Evolutionary conservation across 2,329 filamentous ascomycete species (phyloP), one percentile per base, ranked within the genome.

Genomic region (Cladosporium austrohemisphaericum): DNA sequence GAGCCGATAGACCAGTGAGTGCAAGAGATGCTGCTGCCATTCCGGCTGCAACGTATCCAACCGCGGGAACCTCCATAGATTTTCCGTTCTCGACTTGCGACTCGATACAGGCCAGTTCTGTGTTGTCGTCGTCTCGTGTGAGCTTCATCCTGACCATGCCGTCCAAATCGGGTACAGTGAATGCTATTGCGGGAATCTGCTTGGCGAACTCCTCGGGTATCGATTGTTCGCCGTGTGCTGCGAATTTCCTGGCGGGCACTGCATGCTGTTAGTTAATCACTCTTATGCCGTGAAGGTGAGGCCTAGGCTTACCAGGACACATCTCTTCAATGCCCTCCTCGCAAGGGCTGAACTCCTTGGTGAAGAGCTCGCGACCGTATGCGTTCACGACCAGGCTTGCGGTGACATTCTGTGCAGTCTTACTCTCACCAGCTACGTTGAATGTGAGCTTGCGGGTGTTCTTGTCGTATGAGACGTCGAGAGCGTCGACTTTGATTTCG

Each of bases 31-130:
- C 88, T n/a, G 85, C 92, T 16, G 89, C 88, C 44, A 97, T 80
- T 52, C 88, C 88, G 6, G 83, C 90, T 1, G 91, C 89, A 31
- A 89, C 76, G 66, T 93, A 96, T 1, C 87, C 84, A 1, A 96
- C 87, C 2, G 84, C 87, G 2, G 86, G 76, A 1, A 91, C 73
- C 49, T 77, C 79, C 43, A 86, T 79, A 1, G 89, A 88, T 72
- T 95, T 94, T 59, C 91, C 92, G 66, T 98, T 98, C 56, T 80
- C 81, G 50, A 98, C 83, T 33, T 81, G 74, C 0, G 91, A 90
- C 60, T 86, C 74, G 43, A 97, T 84, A 68, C 93, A 98, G 18
- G 89, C 91, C 7, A 95, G 19, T 33, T 44, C 20, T 31, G 46
- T 78, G 33, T 84, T 76, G 26, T 77, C 62, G 31, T 76, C 77